Conservation (phyloP, 1,284 basidiomycete species). For the Kwoniella shivajii region DNA sequence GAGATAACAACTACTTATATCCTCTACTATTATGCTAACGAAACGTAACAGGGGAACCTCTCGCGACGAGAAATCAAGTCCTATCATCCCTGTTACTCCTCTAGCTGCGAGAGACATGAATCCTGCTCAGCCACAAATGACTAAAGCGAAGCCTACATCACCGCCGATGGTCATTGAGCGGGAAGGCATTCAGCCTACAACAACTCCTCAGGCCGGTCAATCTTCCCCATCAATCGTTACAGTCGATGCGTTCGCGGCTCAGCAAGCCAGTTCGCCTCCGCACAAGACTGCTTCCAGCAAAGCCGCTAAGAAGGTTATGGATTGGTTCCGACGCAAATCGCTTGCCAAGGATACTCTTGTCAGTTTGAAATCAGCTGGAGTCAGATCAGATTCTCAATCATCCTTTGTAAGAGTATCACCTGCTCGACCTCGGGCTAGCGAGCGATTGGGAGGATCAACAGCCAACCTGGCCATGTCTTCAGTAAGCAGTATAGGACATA, state of each 20-base stretch:
- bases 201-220: slow-evolving; percentile 24
- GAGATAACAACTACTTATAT: slow-evolving; percentile 1
- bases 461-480: slow-evolving; percentile 33
- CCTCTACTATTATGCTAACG: background rate
- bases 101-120: slow-evolving; percentile 29
- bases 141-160: background rate
- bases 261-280: slow-evolving; percentile 15
- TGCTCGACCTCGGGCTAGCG: slow-evolving; percentile 1
- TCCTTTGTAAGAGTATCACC: slow-evolving; percentile 35
- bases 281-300: slow-evolving; percentile 53
- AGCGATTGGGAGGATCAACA: slow-evolving; percentile 18
- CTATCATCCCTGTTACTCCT: slow-evolving; percentile 25
- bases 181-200: slow-evolving; percentile 31
- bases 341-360: slow-evolving; percentile 52
- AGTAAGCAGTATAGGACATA: slow-evolving; percentile 30
- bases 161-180: slow-evolving; percentile 28
- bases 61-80: slow-evolving; percentile 11
- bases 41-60: background rate
- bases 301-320: slow-evolving; percentile 65
- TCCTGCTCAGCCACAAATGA: slow-evolving; percentile 7
- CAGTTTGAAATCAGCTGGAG: slow-evolving; percentile 27
- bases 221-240: slow-evolving; percentile 44
- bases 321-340: slow-evolving; percentile 64
- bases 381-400: slow-evolving; percentile 32
- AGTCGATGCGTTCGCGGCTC: slow-evolving; percentile 37